These are phyloP conservation scores for Microcyclospora pomicola DNA, from an alignment of 2,329 filamentous ascomycete species.

Conservation along the genomic window DNA sequence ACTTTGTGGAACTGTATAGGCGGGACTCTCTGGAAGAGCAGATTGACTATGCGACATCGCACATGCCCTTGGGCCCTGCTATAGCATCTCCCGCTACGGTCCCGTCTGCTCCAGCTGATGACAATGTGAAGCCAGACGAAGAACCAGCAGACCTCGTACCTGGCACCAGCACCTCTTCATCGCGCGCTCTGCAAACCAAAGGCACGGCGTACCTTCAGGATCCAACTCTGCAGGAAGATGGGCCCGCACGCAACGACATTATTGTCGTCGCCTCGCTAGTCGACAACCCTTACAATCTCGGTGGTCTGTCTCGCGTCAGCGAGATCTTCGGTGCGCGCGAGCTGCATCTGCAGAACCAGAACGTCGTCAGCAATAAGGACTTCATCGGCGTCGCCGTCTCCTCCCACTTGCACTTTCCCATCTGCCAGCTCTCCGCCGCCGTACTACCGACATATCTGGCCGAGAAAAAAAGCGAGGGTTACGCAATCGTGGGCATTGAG, in stretches of 20 bases:
- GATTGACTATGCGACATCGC: constrained; percentile 11
- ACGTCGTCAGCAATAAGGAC: constrained; percentile 31
- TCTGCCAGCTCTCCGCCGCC: constrained; percentile 21
- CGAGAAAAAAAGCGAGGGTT: constrained; percentile 32
- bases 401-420: constrained; percentile 35
- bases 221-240: constrained; percentile 12
- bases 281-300: constrained; percentile 37
- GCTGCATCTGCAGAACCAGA: constrained; percentile 30
- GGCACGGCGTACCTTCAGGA: constrained; percentile 29
- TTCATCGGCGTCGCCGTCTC: constrained; percentile 38
- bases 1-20: constrained; percentile 27
- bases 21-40: constrained; percentile 9
- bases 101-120: not conserved
- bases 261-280: constrained; percentile 38
- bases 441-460: constrained; percentile 25
- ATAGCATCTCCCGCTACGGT: not conserved
- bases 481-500: constrained; percentile 39
- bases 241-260: constrained; percentile 22
- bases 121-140: not conserved
- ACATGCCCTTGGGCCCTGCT: constrained; percentile 20
- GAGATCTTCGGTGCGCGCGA: constrained; percentile 38
- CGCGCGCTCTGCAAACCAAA: constrained; percentile 37
- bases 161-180: constrained; percentile 3
- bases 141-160: not conserved
- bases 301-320: constrained; percentile 35